phyloP scores from a whole-genome alignment of 495 filamentous ascomycete genomes.

The Neohortaea acidophila region DNA sequence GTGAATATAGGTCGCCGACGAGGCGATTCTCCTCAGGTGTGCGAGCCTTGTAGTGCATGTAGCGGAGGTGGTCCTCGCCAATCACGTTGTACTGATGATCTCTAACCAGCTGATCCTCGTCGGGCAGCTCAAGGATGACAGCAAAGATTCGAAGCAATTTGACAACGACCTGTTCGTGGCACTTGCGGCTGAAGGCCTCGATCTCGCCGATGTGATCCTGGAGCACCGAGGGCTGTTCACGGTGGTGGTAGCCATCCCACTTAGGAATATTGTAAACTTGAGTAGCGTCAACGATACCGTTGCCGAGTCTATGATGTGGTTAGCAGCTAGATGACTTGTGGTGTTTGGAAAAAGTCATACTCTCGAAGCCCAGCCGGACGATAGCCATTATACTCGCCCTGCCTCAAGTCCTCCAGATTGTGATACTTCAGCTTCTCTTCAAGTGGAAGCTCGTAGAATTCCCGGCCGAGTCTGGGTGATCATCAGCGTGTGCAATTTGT shows the following conservation, averaged over 20 bases:
- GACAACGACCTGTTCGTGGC: conserved; percentile 29
- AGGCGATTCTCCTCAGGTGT: conserved; percentile 31
- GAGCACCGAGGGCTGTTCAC: conserved; percentile 3
- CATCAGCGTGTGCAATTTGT: too few species aligned
- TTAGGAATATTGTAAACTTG: conserved; percentile 10
- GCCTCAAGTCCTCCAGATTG: neutral
- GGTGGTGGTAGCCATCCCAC: conserved; percentile 6
- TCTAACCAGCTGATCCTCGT: conserved; percentile 33
- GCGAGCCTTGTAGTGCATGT: conserved; percentile 38
- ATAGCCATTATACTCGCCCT: conserved; percentile 3
- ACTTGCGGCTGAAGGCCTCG: conserved; percentile 32
- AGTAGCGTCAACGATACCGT: too few species aligned
- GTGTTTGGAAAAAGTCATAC: neutral
- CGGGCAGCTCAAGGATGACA: conserved; percentile 34
- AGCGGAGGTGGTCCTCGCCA: conserved; percentile 34
- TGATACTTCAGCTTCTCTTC: conserved; percentile 4
- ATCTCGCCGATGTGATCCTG: conserved; percentile 25
- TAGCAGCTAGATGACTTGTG: neutral
- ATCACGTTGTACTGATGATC: conserved; percentile 34
- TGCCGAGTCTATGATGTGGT: neutral
- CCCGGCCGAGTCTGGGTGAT: conserved; percentile 36
- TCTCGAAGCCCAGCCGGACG: neutral
- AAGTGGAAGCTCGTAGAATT: conserved; percentile 35
- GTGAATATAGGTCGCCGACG: conserved; percentile 27
- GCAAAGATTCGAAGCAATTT: conserved; percentile 37